Conservation (phyloP, 2,329 filamentous ascomycete genomes). For the Aspergillus arachidicola region DNA sequence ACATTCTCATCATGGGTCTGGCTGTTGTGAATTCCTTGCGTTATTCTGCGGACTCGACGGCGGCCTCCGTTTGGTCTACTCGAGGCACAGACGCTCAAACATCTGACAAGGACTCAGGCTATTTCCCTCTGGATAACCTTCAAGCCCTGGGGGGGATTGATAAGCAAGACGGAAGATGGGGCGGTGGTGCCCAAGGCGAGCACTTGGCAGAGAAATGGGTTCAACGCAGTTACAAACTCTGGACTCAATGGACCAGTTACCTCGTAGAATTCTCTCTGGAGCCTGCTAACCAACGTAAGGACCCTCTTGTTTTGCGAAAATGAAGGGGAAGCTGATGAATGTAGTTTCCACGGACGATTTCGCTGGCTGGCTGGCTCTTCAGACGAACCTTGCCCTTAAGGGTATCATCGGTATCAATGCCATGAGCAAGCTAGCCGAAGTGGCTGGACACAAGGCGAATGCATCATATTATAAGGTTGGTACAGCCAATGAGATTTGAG, state of each 20-base stretch:
- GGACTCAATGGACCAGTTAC: conserved; percentile 78
- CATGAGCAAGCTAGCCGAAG: conserved; percentile 69
- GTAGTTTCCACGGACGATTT: conserved; percentile 80
- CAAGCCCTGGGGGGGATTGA: conserved; percentile 54
- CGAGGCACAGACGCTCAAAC: conserved; percentile 30
- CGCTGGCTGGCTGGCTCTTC: conserved; percentile 74
- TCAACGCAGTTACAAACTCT: conserved; percentile 67
- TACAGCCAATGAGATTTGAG: background rate
- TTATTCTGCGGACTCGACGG: conserved; percentile 59
- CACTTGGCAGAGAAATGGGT: conserved; percentile 67
- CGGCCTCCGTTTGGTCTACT: conserved; percentile 62
- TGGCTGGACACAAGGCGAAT: conserved; percentile 62
- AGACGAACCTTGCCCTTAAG: conserved; percentile 81
- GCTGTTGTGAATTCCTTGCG: conserved; percentile 74
- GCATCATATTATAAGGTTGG: conserved; percentile 58
- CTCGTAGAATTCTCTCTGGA: conserved; percentile 74
- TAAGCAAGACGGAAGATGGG: conserved; percentile 65
- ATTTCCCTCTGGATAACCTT: conserved; percentile 54
- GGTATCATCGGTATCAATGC: conserved; percentile 81
- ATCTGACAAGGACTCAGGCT: conserved; percentile 27
- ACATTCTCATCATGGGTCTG: conserved; percentile 81
- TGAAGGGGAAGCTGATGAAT: conserved; percentile 8
- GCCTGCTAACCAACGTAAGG: conserved; percentile 68
- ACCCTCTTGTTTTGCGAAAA: background rate
- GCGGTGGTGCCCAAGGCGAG: conserved; percentile 55